Conservation (phyloP, 768 basidiomycete genomes). For the Leccinum subgranulosum region DNA sequence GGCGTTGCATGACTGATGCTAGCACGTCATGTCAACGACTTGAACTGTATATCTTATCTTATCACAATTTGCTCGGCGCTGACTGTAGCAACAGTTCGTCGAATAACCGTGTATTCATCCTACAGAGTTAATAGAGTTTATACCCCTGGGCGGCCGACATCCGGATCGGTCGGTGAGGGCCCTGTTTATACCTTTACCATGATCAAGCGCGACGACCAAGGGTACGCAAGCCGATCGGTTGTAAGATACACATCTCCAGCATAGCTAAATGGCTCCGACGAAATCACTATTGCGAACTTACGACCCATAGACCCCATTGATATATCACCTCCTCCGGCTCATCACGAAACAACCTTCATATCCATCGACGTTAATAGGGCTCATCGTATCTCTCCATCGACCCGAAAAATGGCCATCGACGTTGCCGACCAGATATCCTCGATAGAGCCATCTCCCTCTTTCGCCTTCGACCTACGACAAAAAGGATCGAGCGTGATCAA, state of each 20-base stretch:
- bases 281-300: background rate
- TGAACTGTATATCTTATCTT: constrained; percentile 1
- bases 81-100: constrained; percentile 21
- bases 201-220: background rate
- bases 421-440: constrained; percentile 77
- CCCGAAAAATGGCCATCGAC: constrained; percentile 71
- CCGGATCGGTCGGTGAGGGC: background rate
- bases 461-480: constrained; percentile 56
- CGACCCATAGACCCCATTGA: background rate
- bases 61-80: background rate
- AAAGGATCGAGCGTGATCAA: background rate
- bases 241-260: background rate
- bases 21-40: background rate
- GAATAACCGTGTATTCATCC: constrained; percentile 2
- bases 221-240: background rate
- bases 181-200: background rate
- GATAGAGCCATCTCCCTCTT: constrained; percentile 82
- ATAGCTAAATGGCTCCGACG: background rate
- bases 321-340: constrained; percentile 53
- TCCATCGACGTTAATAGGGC: constrained; percentile 55
- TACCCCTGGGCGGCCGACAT: background rate
- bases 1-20: constrained; percentile 1
- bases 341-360: constrained; percentile 88
- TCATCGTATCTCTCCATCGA: constrained; percentile 84
- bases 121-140: background rate